Conservation (phyloP, 352 stramenopile genomes). For the Saprolegnia parasitica region DNA sequence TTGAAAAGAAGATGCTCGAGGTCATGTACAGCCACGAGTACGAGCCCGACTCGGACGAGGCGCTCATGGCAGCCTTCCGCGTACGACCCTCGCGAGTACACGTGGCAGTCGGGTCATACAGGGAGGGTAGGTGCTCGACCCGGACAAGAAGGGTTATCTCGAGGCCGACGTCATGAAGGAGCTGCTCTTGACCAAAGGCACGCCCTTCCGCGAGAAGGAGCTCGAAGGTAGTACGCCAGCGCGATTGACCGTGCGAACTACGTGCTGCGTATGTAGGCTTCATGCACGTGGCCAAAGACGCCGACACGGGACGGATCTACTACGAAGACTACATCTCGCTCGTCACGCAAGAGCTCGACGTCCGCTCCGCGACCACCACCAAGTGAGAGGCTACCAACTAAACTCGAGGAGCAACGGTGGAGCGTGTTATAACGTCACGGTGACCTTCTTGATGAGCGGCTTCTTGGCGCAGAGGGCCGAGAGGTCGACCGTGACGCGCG, state of each 20-base stretch:
- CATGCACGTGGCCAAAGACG: conserved; percentile 72
- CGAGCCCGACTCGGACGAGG: conserved; percentile 83
- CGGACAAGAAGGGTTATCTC: conserved; percentile 83
- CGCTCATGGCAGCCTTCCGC: conserved; percentile 74
- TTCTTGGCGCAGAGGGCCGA: conserved; percentile 3
- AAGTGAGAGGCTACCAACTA: conserved; percentile 26
- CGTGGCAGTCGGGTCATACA: not conserved
- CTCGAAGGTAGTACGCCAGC: conserved; percentile 56
- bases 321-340: conserved; percentile 90
- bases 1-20: conserved; percentile 92
- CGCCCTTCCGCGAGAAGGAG: conserved; percentile 87
- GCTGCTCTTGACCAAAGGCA: conserved; percentile 84
- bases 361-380: conserved; percentile 33
- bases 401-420: not conserved
- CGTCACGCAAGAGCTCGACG: conserved; percentile 51
- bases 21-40: conserved; percentile 86
- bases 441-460: conserved; percentile 35
- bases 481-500: conserved; percentile 21
- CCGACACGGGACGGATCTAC: conserved; percentile 84
- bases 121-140: conserved; percentile 48
- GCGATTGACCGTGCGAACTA: not conserved
- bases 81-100: conserved; percentile 25
- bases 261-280: conserved; percentile 46
- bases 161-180: conserved; percentile 86
- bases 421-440: conserved; percentile 39